Percentiles rank a stretch among this genome's conserved stretches.
Conservation (phyloP, 306 rosid species). For the Dalbergia cultrata region DNA sequence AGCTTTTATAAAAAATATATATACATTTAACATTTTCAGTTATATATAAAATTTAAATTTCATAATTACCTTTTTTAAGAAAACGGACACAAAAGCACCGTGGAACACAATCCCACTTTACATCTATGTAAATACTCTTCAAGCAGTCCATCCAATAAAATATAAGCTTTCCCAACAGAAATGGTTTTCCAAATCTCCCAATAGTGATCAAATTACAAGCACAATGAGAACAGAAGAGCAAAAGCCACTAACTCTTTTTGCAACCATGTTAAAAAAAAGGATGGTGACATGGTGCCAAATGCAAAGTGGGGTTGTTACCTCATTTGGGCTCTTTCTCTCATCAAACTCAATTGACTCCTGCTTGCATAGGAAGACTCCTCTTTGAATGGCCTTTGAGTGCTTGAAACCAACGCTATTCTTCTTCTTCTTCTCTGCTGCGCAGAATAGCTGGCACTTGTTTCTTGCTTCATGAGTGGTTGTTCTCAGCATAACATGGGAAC, state of each 20-base stretch:
- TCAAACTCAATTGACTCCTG: slow-evolving; percentile 56
- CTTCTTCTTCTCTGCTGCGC: slow-evolving; percentile 20
- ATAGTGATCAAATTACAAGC: background rate
- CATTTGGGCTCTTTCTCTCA: slow-evolving; percentile 79
- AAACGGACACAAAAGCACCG: background rate
- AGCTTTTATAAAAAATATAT: too few species aligned
- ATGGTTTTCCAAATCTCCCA: background rate
- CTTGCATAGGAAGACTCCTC: slow-evolving; percentile 51
- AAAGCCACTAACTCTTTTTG: slow-evolving; percentile 8
- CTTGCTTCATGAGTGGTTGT: slow-evolving; percentile 43
- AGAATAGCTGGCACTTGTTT: slow-evolving; percentile 48
- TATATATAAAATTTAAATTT: too few species aligned
- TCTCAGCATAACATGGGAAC: slow-evolving; percentile 53
- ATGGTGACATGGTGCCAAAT: background rate
- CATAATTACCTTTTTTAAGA: too few species aligned
- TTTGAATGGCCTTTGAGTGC: slow-evolving; percentile 44
- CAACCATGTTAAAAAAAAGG: slow-evolving; percentile 29
- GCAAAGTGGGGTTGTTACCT: slow-evolving; percentile 55
- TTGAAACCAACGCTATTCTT: slow-evolving; percentile 42
- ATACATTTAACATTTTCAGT: too few species aligned
- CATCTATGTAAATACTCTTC: background rate
- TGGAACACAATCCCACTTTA: slow-evolving; percentile 6
- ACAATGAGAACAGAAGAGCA: slow-evolving; percentile 1
- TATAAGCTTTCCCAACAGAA: slow-evolving; percentile 15
- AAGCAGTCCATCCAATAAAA: background rate